Percentiles rank a stretch among this genome's conserved stretches.
Evolutionary conservation across 129 eudicot species (phyloP).

Genomic region (Pulicaria dysenterica): DNA sequence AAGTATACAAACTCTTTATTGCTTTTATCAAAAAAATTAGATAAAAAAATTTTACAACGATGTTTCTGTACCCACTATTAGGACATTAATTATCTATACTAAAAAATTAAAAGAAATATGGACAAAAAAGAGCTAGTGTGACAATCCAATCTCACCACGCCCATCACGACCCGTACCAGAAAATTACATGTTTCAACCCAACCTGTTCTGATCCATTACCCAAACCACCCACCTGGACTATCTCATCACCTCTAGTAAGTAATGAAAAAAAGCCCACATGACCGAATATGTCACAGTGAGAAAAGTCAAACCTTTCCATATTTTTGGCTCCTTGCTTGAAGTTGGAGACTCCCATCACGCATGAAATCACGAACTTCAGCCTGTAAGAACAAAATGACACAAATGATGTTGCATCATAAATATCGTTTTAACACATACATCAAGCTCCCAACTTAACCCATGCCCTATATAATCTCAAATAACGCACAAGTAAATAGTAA

Average conservation of each 20-base stretch:
- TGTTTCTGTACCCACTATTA: not conserved
- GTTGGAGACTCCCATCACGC: slow-evolving; percentile 86
- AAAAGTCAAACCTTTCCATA: slow-evolving; percentile 80
- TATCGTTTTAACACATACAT: not conserved
- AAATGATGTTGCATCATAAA: slow-evolving; percentile 4
- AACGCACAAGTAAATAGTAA: too few species aligned
- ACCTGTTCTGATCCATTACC: not conserved
- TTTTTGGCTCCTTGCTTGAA: slow-evolving; percentile 96
- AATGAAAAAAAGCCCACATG: not conserved
- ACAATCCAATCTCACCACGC: not conserved
- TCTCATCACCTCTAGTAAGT: too few species aligned
- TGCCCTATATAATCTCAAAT: too few species aligned
- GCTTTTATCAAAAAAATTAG: not conserved
- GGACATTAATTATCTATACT: not conserved
- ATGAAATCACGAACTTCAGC: slow-evolving; percentile 96
- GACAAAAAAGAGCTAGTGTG: not conserved
- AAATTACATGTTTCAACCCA: not conserved
- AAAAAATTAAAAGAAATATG: not conserved
- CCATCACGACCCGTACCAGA: not conserved
- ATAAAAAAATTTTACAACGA: not conserved
- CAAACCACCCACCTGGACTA: not conserved
- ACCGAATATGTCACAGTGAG: not conserved
- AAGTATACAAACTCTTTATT: not conserved
- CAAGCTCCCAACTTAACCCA: too few species aligned
- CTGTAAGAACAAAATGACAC: slow-evolving; percentile 37